Evolutionary conservation across 1,284 basidiomycete genomes (phyloP).

Genomic region (Heterobasidion annosum): DNA sequence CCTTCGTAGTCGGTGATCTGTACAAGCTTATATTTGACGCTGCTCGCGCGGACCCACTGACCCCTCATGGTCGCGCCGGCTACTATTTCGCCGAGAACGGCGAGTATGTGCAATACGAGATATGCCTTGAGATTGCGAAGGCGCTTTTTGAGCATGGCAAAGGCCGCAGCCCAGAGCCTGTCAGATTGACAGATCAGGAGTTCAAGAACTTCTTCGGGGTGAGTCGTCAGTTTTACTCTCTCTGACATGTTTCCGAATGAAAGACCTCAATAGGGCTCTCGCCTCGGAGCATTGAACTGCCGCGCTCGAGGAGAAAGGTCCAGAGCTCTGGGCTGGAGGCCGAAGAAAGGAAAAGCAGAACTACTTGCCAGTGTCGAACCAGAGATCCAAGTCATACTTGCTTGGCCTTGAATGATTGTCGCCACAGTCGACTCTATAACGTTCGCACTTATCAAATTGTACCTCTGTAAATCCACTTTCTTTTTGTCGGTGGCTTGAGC

Average conservation of each 20-base stretch:
- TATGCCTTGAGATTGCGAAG: slow-evolving; percentile 28
- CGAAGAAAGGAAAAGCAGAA: neutral
- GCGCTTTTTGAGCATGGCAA: slow-evolving; percentile 31
- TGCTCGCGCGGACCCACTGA: slow-evolving; percentile 4
- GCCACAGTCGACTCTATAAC: too few relatives aligned
- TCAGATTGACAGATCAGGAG: slow-evolving; percentile 18
- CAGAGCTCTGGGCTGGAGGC: neutral
- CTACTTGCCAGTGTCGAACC: neutral
- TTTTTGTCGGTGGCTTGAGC: too few relatives aligned
- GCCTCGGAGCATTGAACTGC: neutral
- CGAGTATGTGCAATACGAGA: slow-evolving; percentile 25
- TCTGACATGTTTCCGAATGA: too few relatives aligned
- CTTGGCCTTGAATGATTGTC: too few relatives aligned
- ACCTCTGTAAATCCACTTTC: too few relatives aligned
- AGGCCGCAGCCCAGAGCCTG: slow-evolving; percentile 9
- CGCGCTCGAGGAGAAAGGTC: neutral
- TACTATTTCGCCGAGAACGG: slow-evolving; percentile 15
- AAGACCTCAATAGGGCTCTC: neutral
- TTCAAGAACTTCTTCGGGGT: slow-evolving; percentile 15
- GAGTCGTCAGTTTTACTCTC: neutral
- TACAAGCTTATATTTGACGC: slow-evolving; percentile 12
- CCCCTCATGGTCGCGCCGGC: slow-evolving; percentile 14
- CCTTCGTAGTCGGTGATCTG: slow-evolving; percentile 7
- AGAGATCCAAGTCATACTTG: neutral
- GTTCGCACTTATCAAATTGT: too few relatives aligned